These are phyloP conservation scores for Vigna mungo DNA, from an alignment of 306 rosid species.

Conservation along the genomic window DNA sequence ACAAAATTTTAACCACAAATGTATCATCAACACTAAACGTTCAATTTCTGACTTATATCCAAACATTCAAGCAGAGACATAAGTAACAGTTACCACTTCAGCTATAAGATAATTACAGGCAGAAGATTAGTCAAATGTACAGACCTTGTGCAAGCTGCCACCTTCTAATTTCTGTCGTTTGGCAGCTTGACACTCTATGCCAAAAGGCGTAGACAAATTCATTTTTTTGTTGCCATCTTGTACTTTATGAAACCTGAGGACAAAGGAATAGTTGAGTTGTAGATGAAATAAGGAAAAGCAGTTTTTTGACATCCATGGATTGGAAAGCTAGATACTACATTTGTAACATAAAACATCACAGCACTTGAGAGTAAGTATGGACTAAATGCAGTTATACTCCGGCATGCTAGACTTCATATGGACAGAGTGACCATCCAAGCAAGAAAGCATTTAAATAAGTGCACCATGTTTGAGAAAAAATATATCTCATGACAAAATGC, in stretches of 20 bases:
- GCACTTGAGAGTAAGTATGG: slow-evolving; percentile 28
- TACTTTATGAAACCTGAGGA: slow-evolving; percentile 70
- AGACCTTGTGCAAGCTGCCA: slow-evolving; percentile 81
- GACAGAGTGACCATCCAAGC: slow-evolving; percentile 6
- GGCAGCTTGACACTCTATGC: slow-evolving; percentile 78
- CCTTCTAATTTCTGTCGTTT: slow-evolving; percentile 93
- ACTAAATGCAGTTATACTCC: slow-evolving; percentile 16
- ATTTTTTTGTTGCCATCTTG: slow-evolving; percentile 59
- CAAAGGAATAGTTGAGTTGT: slow-evolving; percentile 37
- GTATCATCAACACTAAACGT: slow-evolving; percentile 7
- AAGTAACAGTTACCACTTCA: slow-evolving; percentile 5
- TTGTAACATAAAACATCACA: slow-evolving; percentile 13
- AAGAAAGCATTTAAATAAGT: slow-evolving; percentile 14
- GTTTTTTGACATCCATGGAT: slow-evolving; percentile 36
- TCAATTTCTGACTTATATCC: slow-evolving; percentile 27
- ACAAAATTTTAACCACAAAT: slow-evolving; percentile 18
- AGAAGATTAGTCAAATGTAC: slow-evolving; percentile 21
- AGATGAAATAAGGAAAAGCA: slow-evolving; percentile 28
- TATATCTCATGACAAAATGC: slow-evolving; percentile 30
- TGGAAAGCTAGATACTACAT: slow-evolving; percentile 30
- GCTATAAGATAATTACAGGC: slow-evolving; percentile 38
- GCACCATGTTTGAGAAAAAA: slow-evolving; percentile 14
- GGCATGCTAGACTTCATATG: slow-evolving; percentile 2
- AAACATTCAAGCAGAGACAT: slow-evolving; percentile 27
- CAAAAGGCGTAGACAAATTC: slow-evolving; percentile 58